Evolutionary conservation across 768 basidiomycete genomes (phyloP).

Genomic region (Mycena haematopus): DNA sequence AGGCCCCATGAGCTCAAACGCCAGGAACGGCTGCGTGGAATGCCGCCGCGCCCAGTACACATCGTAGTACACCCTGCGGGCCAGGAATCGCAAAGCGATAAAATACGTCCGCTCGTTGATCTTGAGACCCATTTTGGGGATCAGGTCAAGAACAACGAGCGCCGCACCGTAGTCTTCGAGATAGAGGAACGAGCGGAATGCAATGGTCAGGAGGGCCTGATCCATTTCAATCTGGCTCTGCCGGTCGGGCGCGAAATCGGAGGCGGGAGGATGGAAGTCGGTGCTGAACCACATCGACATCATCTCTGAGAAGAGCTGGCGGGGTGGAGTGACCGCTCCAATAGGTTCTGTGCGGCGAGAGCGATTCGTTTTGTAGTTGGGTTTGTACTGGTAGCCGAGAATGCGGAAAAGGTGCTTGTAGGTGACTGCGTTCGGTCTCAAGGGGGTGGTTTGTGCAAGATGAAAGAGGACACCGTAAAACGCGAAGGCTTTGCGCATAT

Average conservation of each 20-base stretch:
- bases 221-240: constrained; percentile 12
- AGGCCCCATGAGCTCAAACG: constrained; percentile 16
- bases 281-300: constrained; percentile 36
- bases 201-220: constrained; percentile 43
- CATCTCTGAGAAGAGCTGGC: constrained; percentile 54
- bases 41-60: constrained; percentile 6
- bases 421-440: constrained; percentile 50
- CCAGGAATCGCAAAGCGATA: constrained; percentile 45
- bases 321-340: constrained; percentile 38
- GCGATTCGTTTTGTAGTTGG: constrained; percentile 21
- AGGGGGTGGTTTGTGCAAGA: constrained; percentile 36
- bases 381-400: constrained; percentile 30
- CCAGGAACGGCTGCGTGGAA: background rate
- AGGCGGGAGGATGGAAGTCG: constrained; percentile 29
- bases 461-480: constrained; percentile 49
- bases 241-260: constrained; percentile 35
- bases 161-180: constrained; percentile 56
- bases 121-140: constrained; percentile 36
- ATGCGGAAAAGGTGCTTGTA: constrained; percentile 52
- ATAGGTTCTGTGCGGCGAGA: constrained; percentile 33
- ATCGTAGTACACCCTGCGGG: constrained; percentile 25
- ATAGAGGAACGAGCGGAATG: constrained; percentile 52
- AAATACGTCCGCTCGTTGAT: constrained; percentile 47
- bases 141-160: constrained; percentile 44
- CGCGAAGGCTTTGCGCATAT: constrained; percentile 45